Conservation (phyloP, 192 early-diverging fungal species). For the Martensiomyces pterosporus region DNA sequence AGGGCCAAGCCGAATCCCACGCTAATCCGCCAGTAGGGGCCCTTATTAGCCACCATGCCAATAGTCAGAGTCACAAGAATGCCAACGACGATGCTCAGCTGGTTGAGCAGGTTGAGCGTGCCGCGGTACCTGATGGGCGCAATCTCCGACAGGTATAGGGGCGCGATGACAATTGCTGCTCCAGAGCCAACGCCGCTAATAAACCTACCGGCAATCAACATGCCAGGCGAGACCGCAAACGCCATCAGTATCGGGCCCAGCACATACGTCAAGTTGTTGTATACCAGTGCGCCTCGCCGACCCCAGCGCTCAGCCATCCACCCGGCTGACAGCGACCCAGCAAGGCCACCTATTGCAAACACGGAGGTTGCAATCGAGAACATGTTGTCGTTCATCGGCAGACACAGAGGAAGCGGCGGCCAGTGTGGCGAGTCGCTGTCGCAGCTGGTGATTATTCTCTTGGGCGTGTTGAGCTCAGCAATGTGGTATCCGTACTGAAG, state of each 20-base stretch:
- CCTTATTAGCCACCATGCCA: conserved; percentile 59
- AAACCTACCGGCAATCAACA: conserved; percentile 65
- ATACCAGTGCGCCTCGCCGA: conserved; percentile 61
- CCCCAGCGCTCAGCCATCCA: conserved; percentile 65
- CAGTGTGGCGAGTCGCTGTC: conserved; percentile 17
- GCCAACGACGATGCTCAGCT: conserved; percentile 80
- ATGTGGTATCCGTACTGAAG: conserved; percentile 51
- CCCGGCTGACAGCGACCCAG: conserved; percentile 71
- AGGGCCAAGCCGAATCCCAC: conserved; percentile 63
- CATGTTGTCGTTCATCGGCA: conserved; percentile 66
- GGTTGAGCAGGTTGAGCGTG: conserved; percentile 72
- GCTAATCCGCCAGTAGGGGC: conserved; percentile 69
- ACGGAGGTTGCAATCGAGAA: conserved; percentile 46
- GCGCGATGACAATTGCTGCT: conserved; percentile 68
- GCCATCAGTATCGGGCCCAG: conserved; percentile 66
- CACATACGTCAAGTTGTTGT: conserved; percentile 59
- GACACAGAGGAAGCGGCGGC: conserved; percentile 54
- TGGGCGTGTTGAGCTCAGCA: conserved; percentile 51
- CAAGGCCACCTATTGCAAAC: conserved; percentile 44
- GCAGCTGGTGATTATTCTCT: conserved; percentile 37
- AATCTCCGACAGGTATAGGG: conserved; percentile 79
- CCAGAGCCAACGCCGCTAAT: conserved; percentile 75
- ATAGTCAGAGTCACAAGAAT: conserved; percentile 69
- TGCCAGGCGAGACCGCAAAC: conserved; percentile 47
- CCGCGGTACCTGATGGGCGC: conserved; percentile 67